Base-by-base conservation (phyloP, 2,329 filamentous ascomycete species). In the Karstenula rhodostoma region DNA sequence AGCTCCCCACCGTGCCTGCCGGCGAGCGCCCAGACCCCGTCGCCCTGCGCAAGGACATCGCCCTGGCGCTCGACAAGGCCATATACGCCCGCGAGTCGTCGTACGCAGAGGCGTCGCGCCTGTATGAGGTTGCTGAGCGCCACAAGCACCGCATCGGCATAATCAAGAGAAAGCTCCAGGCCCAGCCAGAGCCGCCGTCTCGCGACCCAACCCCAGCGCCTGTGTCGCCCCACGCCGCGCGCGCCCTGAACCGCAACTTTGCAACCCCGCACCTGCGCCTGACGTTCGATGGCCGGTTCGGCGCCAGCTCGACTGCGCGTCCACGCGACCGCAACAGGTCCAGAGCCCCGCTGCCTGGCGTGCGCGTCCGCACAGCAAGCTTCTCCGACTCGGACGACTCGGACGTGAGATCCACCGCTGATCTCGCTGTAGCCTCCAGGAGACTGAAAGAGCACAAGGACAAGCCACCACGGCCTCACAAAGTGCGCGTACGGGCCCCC, bases 111-210 rank as follows among this genome's bases (percentile, higher is more conserved):
- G 83, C 86, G 8, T 80, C 80, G 63, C 82, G 86, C 23, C 76
- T 87, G 25, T 83, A 83, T 72, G 85, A 87, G 71, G 83, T 85
- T 44, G 82, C 86, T 7, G 81, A 87, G 71, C 83, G 84, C 67
- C 84, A 87, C 70, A 82, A 84, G 65, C 83, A 84, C 65, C 82
- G 86, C 49, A 75, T 89, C 51, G 83, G 82, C 53, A 83, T 84
- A 58, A 89, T 90, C 68, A 85, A 83, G 59, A 82, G 83, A 67
- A 89, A 89, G 76, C 82, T 90, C 22, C 83, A 87, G 62, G 83
- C 85, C 12, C 81, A 89, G 50, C 86, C 87, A 2, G 82, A 86
- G 73, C 87, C 86, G 19, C 83, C 85, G 2, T 87, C 85, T 22
- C 82, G 85, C 64, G 87, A 89, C 66, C 85, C 87, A n/a, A 86